Base-by-base conservation (phyloP, 164 flowering plant species). In the Annona cherimola region DNA sequence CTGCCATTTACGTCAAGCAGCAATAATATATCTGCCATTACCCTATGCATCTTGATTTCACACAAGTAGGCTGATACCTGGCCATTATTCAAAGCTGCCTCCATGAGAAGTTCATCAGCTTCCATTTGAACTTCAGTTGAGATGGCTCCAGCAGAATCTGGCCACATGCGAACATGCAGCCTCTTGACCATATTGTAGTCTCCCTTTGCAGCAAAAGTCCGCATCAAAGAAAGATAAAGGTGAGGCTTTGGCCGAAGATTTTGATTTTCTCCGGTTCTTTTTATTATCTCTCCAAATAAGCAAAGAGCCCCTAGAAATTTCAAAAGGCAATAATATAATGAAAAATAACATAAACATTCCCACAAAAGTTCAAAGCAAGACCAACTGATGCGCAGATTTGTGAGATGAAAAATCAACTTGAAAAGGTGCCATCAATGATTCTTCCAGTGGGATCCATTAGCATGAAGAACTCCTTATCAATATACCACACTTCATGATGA, bases 31-130 rank as follows among this genome's bases (percentile, higher is more conserved):
- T 39, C 40, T 61, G 5, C 41, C 1, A 11, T 2, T 50, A 50
- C 2, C 14, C 57, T 50, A 8, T 50, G 14, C 57, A 50, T 50
- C 14, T 11, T 11, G 57, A 12, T 9, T 64, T 14, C 41, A 5
- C 35, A 3, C 3, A n/a, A 14, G n/a, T 26, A 63, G 73, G 66
- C 41, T 61, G 55, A 46, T 86, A 90, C 95, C 92, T 86, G 90
- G 14, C 88, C 87, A 77, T 70, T 65, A 64, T 83, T 86, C 70
- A 85, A 67, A 74, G 95, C 91, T 70, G 92, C 91, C 55, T 90
- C 95, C 92, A 90, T 86, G 44, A 87, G 87, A 75, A 90, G 91
- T 71, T 88, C 88, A 82, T 87, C 91, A 26, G 92, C 86, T 81
- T 88, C 95, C 69, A 79, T 80, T 75, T 85, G 89, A 82, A 78